Evolutionary conservation across 345 rosid species (phyloP), one percentile per base, ranked within the genome.

Genomic region (Nephelium lappaceum): DNA sequence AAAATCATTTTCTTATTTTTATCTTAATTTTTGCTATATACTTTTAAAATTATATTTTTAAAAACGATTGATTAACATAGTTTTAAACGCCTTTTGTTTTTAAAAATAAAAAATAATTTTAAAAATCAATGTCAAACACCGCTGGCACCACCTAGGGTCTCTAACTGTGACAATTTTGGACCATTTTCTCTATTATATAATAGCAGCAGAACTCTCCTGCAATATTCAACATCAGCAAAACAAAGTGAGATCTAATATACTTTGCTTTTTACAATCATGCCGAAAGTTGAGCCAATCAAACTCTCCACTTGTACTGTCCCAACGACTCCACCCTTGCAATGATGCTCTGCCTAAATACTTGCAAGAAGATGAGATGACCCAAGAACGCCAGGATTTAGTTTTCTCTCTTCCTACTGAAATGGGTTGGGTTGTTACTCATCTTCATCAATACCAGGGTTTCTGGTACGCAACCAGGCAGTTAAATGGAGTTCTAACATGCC

Each of bases 371-470:
- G 73, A 68, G 0, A 66, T 80, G 16, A 80, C 80, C 19, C 78
- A 62, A 73, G 89, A 89, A 74, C 74, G 85, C 76, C 82, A 47
- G 65, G 79, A 79, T 51, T 75, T 90, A 23, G 81, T 90, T 1
- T 31, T 74, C 63, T 76, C 90, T 9, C 82, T 91, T 16, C 91
- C 90, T 10, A 55, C 81, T 0, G 87, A 74, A 42, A 70, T 72
- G 51, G 89, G 84, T 45, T 88, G 92, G 84, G 69, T 81, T 24
- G 85, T 78, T 1, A 66, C 24, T 24, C 1, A 61, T 55, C 75
- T 90, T 67, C 80, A 86, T 73, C 88, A 83, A 62, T 87, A 88
- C 77, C 86, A 89, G 8, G 91, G 91, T 5, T 88, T 84, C 62
- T 89, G 95, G 93, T 81, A 83, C 75, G 1, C 76, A 8, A 57